phyloP scores from a whole-genome alignment of 176 grass and related monocot species.

The Ampelocalamus luodianensis region DNA sequence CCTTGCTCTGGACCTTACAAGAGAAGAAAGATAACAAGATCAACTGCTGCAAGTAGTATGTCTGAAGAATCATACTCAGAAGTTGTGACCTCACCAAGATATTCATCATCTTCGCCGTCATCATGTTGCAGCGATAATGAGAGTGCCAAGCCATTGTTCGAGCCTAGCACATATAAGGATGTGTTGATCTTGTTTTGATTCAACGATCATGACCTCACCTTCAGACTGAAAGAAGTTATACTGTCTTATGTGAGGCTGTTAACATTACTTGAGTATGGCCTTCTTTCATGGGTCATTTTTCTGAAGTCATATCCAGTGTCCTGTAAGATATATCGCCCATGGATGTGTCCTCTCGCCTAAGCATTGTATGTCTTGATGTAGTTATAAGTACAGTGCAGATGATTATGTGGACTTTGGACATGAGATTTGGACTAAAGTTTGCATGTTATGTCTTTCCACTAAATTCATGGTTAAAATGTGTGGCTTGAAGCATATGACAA shows the following conservation, averaged over 20 bases:
- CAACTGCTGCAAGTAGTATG: constrained; percentile 38
- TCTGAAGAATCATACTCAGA: constrained; percentile 69
- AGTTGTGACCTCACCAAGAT: constrained; percentile 70
- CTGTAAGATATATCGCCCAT: constrained; percentile 91
- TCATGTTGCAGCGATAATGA: constrained; percentile 58
- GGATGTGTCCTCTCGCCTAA: too few species aligned
- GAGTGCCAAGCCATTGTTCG: constrained; percentile 39
- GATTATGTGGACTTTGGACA: too few species aligned
- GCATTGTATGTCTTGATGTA: too few species aligned
- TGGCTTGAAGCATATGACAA: too few species aligned
- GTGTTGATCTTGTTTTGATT: constrained; percentile 86
- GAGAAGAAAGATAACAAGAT: constrained; percentile 76
- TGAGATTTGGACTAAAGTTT: too few species aligned
- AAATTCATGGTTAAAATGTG: too few species aligned
- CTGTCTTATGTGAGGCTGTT: constrained; percentile 81
- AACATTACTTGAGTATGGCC: constrained; percentile 88
- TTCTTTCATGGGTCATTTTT: constrained; percentile 95
- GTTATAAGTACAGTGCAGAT: too few species aligned
- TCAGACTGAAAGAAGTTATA: constrained; percentile 82
- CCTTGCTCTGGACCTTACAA: constrained; percentile 83
- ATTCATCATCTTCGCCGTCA: constrained; percentile 54
- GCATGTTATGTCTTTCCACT: too few species aligned
- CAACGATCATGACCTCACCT: constrained; percentile 76
- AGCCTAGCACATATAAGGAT: constrained; percentile 75
- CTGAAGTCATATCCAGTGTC: constrained; percentile 95